A percentile compares a stretch with the other conserved stretches of the same genome.
phyloP scores from a whole-genome alignment of 208 protist genomes.

The Crithidia mellificae region DNA sequence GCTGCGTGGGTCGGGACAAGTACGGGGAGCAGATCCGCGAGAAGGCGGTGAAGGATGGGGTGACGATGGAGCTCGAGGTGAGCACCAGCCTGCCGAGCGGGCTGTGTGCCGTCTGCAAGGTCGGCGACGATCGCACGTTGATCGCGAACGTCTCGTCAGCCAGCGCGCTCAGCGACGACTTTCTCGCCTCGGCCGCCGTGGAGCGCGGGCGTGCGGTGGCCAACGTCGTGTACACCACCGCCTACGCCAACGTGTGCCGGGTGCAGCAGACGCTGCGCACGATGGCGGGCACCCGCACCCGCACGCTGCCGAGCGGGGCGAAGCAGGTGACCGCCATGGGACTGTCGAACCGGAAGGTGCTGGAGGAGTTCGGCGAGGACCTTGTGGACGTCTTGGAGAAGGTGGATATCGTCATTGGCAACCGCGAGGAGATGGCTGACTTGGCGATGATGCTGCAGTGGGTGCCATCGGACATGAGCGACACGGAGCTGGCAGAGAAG shows the following conservation, averaged over 20 bases:
- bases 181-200: slow-evolving; percentile 78
- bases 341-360: slow-evolving; percentile 88
- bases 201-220: slow-evolving; percentile 24
- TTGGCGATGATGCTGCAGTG: slow-evolving; percentile 63
- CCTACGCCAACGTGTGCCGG: slow-evolving; percentile 89
- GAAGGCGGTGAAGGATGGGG: slow-evolving; percentile 83
- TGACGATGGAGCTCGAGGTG: slow-evolving; percentile 85
- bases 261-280: slow-evolving; percentile 43
- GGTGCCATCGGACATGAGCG: slow-evolving; percentile 34
- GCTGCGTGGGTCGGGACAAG: slow-evolving; percentile 96
- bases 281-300: slow-evolving; percentile 56
- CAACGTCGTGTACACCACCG: slow-evolving; percentile 67
- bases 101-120: slow-evolving; percentile 96
- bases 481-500: slow-evolving; percentile 21
- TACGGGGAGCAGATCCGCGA: slow-evolving; percentile 86
- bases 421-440: slow-evolving; percentile 84
- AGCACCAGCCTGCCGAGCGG: slow-evolving; percentile 89
- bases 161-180: slow-evolving; percentile 91
- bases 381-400: slow-evolving; percentile 76
- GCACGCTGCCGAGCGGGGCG: slow-evolving; percentile 29
- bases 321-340: slow-evolving; percentile 87
- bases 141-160: slow-evolving; percentile 97
- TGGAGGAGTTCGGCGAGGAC: slow-evolving; percentile 87
- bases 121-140: slow-evolving; percentile 92
- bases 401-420: slow-evolving; percentile 91